A percentile compares a stretch with the other conserved stretches of the same genome.
Conservation (phyloP, 2,329 filamentous ascomycete species). For the Geosmithia morbida region DNA sequence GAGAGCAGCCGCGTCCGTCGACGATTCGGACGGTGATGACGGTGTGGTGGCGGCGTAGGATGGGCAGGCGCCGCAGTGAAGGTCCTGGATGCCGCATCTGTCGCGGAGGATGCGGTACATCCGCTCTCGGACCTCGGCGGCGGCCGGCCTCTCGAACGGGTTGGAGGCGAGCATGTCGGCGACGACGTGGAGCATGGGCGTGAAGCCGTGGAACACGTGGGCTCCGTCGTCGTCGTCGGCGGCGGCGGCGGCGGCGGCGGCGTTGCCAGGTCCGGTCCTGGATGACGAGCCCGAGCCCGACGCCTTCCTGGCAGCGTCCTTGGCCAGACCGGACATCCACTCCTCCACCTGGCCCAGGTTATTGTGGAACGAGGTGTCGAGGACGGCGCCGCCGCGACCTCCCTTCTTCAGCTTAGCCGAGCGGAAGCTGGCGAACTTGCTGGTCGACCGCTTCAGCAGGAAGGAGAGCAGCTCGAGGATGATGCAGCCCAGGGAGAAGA, state of each 20-base stretch:
- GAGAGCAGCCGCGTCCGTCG: background rate
- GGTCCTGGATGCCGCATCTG: constrained; percentile 29
- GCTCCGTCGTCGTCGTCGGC: constrained; percentile 28
- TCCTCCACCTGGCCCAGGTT: constrained; percentile 53
- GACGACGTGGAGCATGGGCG: constrained; percentile 36
- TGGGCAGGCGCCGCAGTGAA: constrained; percentile 33
- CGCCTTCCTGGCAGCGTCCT: constrained; percentile 37
- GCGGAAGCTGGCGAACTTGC: constrained; percentile 52
- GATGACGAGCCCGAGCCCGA: no score
- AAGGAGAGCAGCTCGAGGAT: constrained; percentile 59
- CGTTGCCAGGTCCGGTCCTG: no score
- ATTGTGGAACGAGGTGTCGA: constrained; percentile 58
- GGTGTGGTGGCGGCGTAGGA: constrained; percentile 15
- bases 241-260: no score
- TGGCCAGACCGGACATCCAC: constrained; percentile 50
- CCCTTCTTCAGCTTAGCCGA: constrained; percentile 47
- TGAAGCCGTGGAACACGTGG: constrained; percentile 32
- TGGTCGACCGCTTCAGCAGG: constrained; percentile 51
- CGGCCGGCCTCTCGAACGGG: constrained; percentile 37
- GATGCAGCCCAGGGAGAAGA: constrained; percentile 61
- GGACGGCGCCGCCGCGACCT: constrained; percentile 43
- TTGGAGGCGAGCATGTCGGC: constrained; percentile 37
- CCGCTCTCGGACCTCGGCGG: constrained; percentile 33
- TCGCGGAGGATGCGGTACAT: constrained; percentile 38
- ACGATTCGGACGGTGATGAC: no score